Conservation (phyloP, 306 rosid genomes). For the Acacia confusa region DNA sequence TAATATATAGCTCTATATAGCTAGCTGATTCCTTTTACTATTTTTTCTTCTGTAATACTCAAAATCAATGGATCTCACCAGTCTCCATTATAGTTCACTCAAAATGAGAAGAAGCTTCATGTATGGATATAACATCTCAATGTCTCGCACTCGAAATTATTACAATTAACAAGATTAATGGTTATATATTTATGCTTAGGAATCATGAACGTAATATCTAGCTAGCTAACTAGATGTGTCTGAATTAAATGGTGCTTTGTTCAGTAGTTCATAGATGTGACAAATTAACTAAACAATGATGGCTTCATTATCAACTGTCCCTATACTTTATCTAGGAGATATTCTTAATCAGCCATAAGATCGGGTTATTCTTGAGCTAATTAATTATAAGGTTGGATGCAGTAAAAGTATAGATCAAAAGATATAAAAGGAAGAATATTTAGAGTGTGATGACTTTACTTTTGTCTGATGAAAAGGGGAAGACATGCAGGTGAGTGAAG, state of each 20-base stretch:
- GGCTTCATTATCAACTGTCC: neutral
- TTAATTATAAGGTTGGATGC: neutral
- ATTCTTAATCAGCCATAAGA: too few species aligned
- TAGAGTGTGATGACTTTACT: conserved; percentile 33
- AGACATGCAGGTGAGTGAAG: conserved; percentile 56
- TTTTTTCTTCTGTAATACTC: neutral
- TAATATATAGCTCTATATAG: neutral
- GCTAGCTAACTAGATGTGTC: too few species aligned
- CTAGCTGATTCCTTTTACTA: neutral
- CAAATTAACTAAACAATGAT: neutral
- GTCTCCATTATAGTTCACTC: neutral
- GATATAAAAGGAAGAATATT: neutral
- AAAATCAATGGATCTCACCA: neutral
- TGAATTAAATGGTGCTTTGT: neutral
- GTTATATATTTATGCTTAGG: neutral
- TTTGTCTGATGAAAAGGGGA: conserved; percentile 60
- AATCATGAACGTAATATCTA: neutral
- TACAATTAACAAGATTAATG: neutral
- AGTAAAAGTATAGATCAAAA: neutral
- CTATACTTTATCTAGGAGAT: neutral
- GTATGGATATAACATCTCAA: neutral
- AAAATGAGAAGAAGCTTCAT: neutral
- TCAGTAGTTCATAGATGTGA: too few species aligned
- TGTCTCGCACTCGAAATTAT: too few species aligned
- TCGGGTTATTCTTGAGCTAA: neutral